A percentile compares a stretch with the other conserved stretches of the same genome.
Evolutionary conservation across 306 rosid species (phyloP).

Genomic region (cucumber (Cucumis sativus)): DNA sequence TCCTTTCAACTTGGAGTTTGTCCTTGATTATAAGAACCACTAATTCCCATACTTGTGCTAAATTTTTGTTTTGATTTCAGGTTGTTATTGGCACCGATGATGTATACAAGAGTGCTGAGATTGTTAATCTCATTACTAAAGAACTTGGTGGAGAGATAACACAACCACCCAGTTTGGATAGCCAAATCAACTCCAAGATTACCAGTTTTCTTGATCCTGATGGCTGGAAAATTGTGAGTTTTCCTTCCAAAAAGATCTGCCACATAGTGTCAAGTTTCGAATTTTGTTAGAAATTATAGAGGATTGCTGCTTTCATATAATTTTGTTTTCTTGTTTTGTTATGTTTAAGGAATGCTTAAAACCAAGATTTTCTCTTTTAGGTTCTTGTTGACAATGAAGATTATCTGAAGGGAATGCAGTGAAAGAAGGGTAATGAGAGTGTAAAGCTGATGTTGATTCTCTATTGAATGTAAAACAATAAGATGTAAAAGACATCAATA

Average conservation of each 20-base stretch:
- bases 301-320: neutral
- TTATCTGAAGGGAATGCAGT: slow-evolving; percentile 56
- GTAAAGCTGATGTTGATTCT: neutral
- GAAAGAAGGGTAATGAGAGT: slow-evolving; percentile 8
- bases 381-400: slow-evolving; percentile 81
- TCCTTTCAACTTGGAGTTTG: neutral
- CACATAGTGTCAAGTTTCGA: too few species aligned
- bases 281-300: too few species aligned
- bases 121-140: slow-evolving; percentile 43
- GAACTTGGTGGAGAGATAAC: slow-evolving; percentile 95
- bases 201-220: slow-evolving; percentile 90
- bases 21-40: neutral
- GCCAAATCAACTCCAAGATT: slow-evolving; percentile 66
- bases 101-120: slow-evolving; percentile 90
- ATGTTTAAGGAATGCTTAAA: neutral
- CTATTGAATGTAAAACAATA: neutral
- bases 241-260: neutral
- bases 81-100: slow-evolving; percentile 87
- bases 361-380: slow-evolving; percentile 23
- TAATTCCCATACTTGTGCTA: neutral
- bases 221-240: slow-evolving; percentile 96
- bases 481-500: neutral
- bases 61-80: slow-evolving; percentile 35
- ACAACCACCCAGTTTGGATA: slow-evolving; percentile 70
- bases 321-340: neutral